Conservation (phyloP, 2,329 filamentous ascomycete species). For the Alternaria arborescens region DNA sequence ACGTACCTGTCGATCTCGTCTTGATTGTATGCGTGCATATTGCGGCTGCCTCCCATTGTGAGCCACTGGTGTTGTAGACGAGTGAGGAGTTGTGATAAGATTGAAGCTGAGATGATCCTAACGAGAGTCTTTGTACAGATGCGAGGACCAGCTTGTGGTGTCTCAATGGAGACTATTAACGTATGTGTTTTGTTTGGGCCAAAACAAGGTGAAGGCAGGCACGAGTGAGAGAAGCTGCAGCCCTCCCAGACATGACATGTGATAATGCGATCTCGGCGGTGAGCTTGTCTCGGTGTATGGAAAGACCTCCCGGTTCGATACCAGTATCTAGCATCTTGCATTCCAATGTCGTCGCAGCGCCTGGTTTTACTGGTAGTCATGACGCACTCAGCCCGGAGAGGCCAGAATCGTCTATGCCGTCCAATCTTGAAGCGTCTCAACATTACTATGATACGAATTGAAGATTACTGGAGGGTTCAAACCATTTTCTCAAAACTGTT, state of each 20-base stretch:
- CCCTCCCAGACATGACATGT: not conserved
- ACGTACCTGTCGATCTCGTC: constrained; percentile 24
- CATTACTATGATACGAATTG: not conserved
- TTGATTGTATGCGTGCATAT: constrained; percentile 17
- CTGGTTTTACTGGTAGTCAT: not conserved
- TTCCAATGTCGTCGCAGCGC: not conserved
- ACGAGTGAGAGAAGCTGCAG: not conserved
- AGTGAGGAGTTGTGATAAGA: not conserved
- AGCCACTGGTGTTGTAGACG: not conserved
- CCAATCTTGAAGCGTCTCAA: not conserved
- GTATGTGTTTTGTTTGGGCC: constrained; percentile 9
- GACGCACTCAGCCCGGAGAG: not conserved
- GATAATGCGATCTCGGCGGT: not conserved
- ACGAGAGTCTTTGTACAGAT: not conserved
- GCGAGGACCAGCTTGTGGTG: not conserved
- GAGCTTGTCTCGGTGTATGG: not conserved
- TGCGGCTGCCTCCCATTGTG: constrained; percentile 11
- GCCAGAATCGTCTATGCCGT: not conserved
- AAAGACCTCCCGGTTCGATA: not conserved
- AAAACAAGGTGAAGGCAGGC: constrained; percentile 15
- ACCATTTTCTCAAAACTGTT: not conserved
- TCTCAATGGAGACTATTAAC: not conserved
- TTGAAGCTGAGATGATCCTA: not conserved
- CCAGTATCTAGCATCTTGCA: not conserved
- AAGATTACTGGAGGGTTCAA: not conserved